These are phyloP conservation scores for Kodamaea laetipori DNA, from an alignment of 805 yeast species.

Conservation along the genomic window DNA sequence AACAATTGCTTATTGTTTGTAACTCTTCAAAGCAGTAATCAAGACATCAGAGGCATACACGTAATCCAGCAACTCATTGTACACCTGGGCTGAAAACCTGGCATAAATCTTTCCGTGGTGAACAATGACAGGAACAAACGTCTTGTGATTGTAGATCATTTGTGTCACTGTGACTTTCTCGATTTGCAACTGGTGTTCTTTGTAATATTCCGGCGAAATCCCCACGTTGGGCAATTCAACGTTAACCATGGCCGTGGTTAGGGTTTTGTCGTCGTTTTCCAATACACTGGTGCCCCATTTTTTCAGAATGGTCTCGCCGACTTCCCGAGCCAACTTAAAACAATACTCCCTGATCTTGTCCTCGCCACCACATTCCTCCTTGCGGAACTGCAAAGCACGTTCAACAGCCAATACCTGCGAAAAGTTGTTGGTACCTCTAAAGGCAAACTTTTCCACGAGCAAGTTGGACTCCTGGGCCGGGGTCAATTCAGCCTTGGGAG, in stretches of 20 bases:
- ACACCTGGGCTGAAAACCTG: slow-evolving; percentile 63
- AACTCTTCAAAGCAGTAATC: slow-evolving; percentile 20
- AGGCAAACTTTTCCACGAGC: slow-evolving; percentile 50
- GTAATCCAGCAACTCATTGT: slow-evolving; percentile 58
- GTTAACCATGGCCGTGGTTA: slow-evolving; percentile 47
- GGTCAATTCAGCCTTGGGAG: slow-evolving; percentile 29
- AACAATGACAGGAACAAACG: slow-evolving; percentile 48
- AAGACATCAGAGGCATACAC: slow-evolving; percentile 46
- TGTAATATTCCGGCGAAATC: slow-evolving; percentile 13
- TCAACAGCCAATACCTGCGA: slow-evolving; percentile 44
- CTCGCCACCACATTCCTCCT: slow-evolving; percentile 62
- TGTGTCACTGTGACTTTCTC: slow-evolving; percentile 1
- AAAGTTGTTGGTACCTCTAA: slow-evolving; percentile 52
- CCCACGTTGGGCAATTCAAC: slow-evolving; percentile 38
- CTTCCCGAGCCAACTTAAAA: slow-evolving; percentile 44
- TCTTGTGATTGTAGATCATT: slow-evolving; percentile 26
- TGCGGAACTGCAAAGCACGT: slow-evolving; percentile 56
- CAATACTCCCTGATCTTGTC: slow-evolving; percentile 52
- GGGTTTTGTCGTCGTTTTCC: slow-evolving; percentile 35
- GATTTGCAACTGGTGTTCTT: neutral
- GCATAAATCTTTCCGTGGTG: slow-evolving; percentile 35
- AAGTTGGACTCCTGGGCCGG: slow-evolving; percentile 25
- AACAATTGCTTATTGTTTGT: too few relatives aligned
- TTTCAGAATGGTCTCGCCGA: slow-evolving; percentile 40
- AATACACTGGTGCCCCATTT: slow-evolving; percentile 43